Conservation (phyloP, 2,329 filamentous ascomycete genomes). For the Aspergillus arachidicola region DNA sequence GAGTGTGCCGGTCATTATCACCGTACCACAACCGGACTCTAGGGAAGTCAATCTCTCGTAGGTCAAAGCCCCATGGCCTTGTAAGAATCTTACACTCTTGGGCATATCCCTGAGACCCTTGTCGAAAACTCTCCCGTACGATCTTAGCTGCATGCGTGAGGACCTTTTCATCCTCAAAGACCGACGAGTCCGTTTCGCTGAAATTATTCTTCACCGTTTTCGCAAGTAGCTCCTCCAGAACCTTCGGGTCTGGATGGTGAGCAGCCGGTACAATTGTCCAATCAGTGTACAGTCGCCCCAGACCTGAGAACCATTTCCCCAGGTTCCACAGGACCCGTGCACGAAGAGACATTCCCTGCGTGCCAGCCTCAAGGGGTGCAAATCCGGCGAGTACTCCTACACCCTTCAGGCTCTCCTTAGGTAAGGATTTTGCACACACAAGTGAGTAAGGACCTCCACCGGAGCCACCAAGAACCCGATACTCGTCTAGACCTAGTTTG, state of each 20-base stretch:
- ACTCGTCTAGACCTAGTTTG: conserved; percentile 44
- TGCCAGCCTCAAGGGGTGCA: background rate
- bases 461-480: conserved; percentile 49
- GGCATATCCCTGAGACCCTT: background rate
- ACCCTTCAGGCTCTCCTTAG: conserved; percentile 16
- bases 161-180: background rate
- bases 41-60: background rate
- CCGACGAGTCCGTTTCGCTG: background rate
- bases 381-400: background rate
- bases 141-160: background rate
- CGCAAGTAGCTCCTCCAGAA: background rate
- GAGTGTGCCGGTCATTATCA: background rate
- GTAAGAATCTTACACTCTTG: background rate
- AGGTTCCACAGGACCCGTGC: background rate
- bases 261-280: background rate
- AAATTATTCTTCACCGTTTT: background rate
- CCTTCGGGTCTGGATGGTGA: background rate
- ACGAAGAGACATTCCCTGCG: background rate
- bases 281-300: background rate
- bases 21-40: background rate
- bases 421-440: conserved; percentile 47
- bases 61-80: background rate
- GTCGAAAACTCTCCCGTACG: background rate
- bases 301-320: background rate
- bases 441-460: conserved; percentile 53